Conservation (phyloP, 257 asterid genomes). For the Perilla frutescens region DNA sequence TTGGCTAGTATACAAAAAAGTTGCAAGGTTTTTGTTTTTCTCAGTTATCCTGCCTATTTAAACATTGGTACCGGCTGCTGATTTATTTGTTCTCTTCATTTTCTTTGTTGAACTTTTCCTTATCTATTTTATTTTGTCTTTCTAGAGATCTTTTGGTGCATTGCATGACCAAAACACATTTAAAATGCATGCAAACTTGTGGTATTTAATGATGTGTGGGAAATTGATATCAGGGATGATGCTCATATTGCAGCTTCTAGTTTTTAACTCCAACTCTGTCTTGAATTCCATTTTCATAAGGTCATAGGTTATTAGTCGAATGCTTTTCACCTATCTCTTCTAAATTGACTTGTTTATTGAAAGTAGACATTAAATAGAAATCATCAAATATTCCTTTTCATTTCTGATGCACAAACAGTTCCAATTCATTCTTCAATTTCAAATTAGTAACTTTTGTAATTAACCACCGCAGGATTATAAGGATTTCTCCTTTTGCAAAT, state of each 20-base stretch:
- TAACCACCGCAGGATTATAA: constrained; percentile 66
- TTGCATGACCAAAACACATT: not conserved
- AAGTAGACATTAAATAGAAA: constrained; percentile 1
- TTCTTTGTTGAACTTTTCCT: not conserved
- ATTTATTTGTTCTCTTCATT: not conserved
- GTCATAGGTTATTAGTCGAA: constrained; percentile 19
- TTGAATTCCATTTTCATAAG: not conserved
- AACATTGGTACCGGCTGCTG: constrained; percentile 5
- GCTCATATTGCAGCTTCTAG: constrained; percentile 21
- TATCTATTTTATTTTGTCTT: not conserved
- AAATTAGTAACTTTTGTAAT: constrained; percentile 29
- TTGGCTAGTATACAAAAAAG: not conserved
- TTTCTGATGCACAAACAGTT: constrained; percentile 15
- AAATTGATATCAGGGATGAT: constrained; percentile 1
- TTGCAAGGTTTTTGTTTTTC: not conserved
- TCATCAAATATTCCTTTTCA: not conserved
- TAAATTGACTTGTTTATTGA: constrained; percentile 13
- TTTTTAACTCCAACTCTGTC: constrained; percentile 15
- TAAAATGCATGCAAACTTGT: constrained; percentile 14
- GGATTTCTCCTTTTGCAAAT: constrained; percentile 97
- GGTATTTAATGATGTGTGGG: constrained; percentile 19
- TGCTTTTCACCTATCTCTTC: not conserved
- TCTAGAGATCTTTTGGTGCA: constrained; percentile 27
- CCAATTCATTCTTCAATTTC: constrained; percentile 16
- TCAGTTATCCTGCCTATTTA: not conserved